Conservation (phyloP, 2,329 filamentous ascomycete genomes). For the Hypocreales sp. region DNA sequence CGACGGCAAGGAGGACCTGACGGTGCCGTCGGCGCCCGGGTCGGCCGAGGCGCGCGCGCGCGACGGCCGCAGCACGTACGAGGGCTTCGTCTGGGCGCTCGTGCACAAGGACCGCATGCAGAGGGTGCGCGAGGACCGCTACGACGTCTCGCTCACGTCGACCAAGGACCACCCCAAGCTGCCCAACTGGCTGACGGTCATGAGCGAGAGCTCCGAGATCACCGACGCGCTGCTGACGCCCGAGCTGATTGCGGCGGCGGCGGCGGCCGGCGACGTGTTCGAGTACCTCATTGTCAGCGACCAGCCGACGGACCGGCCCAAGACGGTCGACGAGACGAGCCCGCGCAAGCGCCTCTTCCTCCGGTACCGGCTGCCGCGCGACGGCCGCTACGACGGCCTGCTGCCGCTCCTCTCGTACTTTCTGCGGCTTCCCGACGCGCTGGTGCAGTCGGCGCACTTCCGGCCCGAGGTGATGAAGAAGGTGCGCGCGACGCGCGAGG, state of each 20-base stretch:
- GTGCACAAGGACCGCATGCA: slow-evolving; percentile 95
- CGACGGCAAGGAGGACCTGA: slow-evolving; percentile 74
- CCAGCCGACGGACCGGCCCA: slow-evolving; percentile 75
- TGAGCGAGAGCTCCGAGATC: slow-evolving; percentile 94
- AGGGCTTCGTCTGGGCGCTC: slow-evolving; percentile 87
- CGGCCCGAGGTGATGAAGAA: slow-evolving; percentile 80
- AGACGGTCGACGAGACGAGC: slow-evolving; percentile 65
- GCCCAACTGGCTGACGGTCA: slow-evolving; percentile 77
- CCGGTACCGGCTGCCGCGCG: slow-evolving; percentile 52
- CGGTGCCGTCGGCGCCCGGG: slow-evolving; percentile 51
- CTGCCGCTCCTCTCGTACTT: slow-evolving; percentile 67
- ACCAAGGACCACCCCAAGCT: slow-evolving; percentile 90
- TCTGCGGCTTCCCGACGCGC: slow-evolving; percentile 68
- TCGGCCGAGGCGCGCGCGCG: slow-evolving; percentile 36
- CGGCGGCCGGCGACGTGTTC: slow-evolving; percentile 59
- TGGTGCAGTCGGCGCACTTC: slow-evolving; percentile 68
- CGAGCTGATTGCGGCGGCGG: slow-evolving; percentile 70
- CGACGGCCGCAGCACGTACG: slow-evolving; percentile 55
- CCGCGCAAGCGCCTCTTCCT: slow-evolving; percentile 81
- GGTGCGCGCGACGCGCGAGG: slow-evolving; percentile 65
- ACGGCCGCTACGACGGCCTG: slow-evolving; percentile 48
- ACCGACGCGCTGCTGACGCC: slow-evolving; percentile 74
- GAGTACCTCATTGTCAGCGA: slow-evolving; percentile 84
- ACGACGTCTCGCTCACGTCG: slow-evolving; percentile 81
- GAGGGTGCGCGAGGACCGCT: slow-evolving; percentile 76